Percentiles rank a stretch among this genome's conserved stretches.
phyloP scores from a whole-genome alignment of 805 yeast species.

The Candida broadrunensis region DNA sequence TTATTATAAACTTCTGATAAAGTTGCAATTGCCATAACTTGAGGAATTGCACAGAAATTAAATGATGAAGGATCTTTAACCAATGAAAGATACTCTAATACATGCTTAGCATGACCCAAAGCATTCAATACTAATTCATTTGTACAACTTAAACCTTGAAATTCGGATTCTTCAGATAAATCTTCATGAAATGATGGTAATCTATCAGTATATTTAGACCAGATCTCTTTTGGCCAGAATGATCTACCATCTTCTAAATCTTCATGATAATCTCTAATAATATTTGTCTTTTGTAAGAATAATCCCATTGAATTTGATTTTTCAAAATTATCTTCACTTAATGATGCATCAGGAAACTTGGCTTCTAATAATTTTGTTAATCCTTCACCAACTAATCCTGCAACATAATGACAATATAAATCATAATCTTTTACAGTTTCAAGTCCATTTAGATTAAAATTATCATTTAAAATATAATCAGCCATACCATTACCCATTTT shows the following conservation, averaged over 20 bases:
- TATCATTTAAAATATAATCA: slow-evolving; percentile 74
- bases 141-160: slow-evolving; percentile 70
- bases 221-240: slow-evolving; percentile 94
- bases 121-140: slow-evolving; percentile 80
- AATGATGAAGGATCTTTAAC: slow-evolving; percentile 80
- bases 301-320: slow-evolving; percentile 88
- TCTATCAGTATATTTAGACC: slow-evolving; percentile 74
- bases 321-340: slow-evolving; percentile 49
- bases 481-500: slow-evolving; percentile 99
- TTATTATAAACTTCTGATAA: slow-evolving; percentile 83
- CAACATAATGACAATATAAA: slow-evolving; percentile 93
- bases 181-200: slow-evolving; percentile 55
- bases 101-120: slow-evolving; percentile 72
- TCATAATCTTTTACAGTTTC: slow-evolving; percentile 78
- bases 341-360: slow-evolving; percentile 53
- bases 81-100: slow-evolving; percentile 68
- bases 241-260: slow-evolving; percentile 89
- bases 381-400: slow-evolving; percentile 97
- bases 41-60: slow-evolving; percentile 96
- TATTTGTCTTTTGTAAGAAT: slow-evolving; percentile 92
- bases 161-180: slow-evolving; percentile 34
- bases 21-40: slow-evolving; percentile 99
- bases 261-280: slow-evolving; percentile 91
- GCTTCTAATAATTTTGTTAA: slow-evolving; percentile 82
- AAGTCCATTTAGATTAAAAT: slow-evolving; percentile 78